These are phyloP conservation scores for Plasmodium gonderi DNA, from an alignment of 169 alveolate species.

Conservation along the genomic window DNA sequence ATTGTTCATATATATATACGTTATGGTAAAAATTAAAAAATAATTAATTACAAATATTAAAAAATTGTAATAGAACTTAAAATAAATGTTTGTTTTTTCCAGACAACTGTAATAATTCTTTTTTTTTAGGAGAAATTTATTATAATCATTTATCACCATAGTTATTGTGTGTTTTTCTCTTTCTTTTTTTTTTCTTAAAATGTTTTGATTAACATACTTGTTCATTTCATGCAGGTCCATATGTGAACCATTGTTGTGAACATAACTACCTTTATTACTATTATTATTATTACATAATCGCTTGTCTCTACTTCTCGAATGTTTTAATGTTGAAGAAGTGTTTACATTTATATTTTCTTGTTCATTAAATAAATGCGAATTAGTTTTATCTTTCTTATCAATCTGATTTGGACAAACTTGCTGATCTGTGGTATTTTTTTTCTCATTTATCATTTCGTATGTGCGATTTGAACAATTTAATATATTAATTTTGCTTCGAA, in stretches of 20 bases:
- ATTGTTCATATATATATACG: constrained; percentile 36
- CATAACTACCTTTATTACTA: neutral
- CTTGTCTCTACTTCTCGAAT: neutral
- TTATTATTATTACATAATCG: neutral
- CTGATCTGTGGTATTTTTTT: neutral
- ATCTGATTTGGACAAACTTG: neutral
- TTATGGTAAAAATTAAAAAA: constrained; percentile 36
- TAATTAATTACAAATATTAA: constrained; percentile 8
- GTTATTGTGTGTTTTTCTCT: constrained; percentile 46
- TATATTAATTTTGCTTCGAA: constrained; percentile 6
- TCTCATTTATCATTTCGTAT: neutral
- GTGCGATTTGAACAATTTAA: neutral
- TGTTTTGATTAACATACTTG: neutral
- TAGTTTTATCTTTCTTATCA: neutral
- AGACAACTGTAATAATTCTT: constrained; percentile 21
- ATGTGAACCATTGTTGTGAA: neutral
- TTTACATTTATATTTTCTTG: neutral
- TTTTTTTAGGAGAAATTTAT: constrained; percentile 52
- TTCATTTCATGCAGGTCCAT: neutral
- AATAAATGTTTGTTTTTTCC: neutral
- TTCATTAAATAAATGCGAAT: neutral
- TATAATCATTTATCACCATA: neutral
- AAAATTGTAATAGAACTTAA: neutral
- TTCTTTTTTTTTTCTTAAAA: constrained; percentile 13
- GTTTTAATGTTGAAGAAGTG: neutral